phyloP scores from a whole-genome alignment of 805 yeast genomes.

The Yarrowia osloensis region DNA sequence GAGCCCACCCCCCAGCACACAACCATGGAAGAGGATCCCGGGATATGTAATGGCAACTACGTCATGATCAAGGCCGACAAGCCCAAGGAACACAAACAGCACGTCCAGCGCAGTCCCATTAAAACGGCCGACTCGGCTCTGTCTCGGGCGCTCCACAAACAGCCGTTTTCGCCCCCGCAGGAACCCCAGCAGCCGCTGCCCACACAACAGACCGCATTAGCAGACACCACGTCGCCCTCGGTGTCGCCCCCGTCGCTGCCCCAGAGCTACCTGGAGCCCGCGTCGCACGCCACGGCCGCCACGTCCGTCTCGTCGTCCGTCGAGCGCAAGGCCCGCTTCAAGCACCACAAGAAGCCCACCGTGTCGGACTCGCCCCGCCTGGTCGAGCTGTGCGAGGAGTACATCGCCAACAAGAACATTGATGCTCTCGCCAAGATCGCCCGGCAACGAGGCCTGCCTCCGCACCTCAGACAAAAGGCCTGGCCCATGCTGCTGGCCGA shows the following conservation, averaged over 20 bases:
- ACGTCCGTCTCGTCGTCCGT: slow-evolving; percentile 20
- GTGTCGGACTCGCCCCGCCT: slow-evolving; percentile 53
- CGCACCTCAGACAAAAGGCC: slow-evolving; percentile 68
- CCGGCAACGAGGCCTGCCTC: slow-evolving; percentile 83
- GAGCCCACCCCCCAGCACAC: too few species aligned
- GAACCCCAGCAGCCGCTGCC: slow-evolving; percentile 10
- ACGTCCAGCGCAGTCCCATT: slow-evolving; percentile 22
- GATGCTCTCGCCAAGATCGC: slow-evolving; percentile 78
- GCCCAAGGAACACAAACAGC: slow-evolving; percentile 23
- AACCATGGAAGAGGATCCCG: slow-evolving; percentile 30
- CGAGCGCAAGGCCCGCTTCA: slow-evolving; percentile 36
- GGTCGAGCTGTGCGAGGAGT: slow-evolving; percentile 56
- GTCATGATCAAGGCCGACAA: slow-evolving; percentile 29
- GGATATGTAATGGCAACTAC: slow-evolving; percentile 29
- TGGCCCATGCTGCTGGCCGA: slow-evolving; percentile 83
- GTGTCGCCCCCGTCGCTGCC: slow-evolving; percentile 26
- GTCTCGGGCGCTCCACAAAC: slow-evolving; percentile 30
- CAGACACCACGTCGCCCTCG: slow-evolving; percentile 4
- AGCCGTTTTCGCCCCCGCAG: slow-evolving; percentile 26
- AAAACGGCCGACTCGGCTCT: slow-evolving; percentile 23
- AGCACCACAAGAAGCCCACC: slow-evolving; percentile 46
- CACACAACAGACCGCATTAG: slow-evolving; percentile 10
- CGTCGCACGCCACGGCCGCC: slow-evolving; percentile 9
- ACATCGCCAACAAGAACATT: slow-evolving; percentile 61
- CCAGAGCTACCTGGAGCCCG: slow-evolving; percentile 24